Evolutionary conservation across 371 early-diverging fungal species (phyloP).

Genomic region (Mortierella sp.): DNA sequence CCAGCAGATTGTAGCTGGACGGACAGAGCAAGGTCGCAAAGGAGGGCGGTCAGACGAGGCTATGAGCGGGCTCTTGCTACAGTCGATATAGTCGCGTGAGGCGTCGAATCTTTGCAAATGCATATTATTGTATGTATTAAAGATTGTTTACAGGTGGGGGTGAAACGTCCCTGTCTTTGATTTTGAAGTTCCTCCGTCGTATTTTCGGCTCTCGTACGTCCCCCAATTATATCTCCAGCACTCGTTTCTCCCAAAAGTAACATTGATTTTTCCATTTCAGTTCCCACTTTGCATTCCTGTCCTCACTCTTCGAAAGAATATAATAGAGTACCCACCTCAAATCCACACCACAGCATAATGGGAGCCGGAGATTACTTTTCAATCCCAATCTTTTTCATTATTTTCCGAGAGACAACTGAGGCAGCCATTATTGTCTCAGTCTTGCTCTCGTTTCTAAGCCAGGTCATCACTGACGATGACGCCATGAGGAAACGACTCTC

Average conservation of each 20-base stretch:
- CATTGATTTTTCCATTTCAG: neutral
- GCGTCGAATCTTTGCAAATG: neutral
- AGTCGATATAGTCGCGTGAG: constrained; percentile 29
- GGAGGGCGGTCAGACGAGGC: constrained; percentile 32
- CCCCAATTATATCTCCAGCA: too few species aligned
- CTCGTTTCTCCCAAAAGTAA: too few species aligned
- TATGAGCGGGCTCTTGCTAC: constrained; percentile 41
- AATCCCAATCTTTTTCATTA: constrained; percentile 84
- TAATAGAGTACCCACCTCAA: neutral
- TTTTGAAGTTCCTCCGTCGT: too few species aligned
- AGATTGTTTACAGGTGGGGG: neutral
- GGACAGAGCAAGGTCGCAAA: constrained; percentile 12
- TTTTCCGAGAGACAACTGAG: constrained; percentile 88
- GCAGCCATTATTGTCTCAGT: constrained; percentile 87
- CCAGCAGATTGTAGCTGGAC: constrained; percentile 15
- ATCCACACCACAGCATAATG: constrained; percentile 6
- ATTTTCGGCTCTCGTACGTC: too few species aligned
- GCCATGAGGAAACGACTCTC: constrained; percentile 33
- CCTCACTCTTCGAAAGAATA: neutral
- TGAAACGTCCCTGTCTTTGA: neutral
- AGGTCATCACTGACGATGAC: constrained; percentile 46
- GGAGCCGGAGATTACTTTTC: constrained; percentile 61
- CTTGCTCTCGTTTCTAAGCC: constrained; percentile 76
- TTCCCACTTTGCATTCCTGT: neutral
- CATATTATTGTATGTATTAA: too few species aligned